phyloP scores from a whole-genome alignment of 345 rosid genomes.

The sweet orange (Citrus sinensis) region DVS_A1.0 CM039169.1:15358001-15358500 shows the following conservation, averaged over 20 bases:
- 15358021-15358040: not conserved
- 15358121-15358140: not conserved
- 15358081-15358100: not conserved
- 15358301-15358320: conserved; percentile 54
- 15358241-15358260: conserved; percentile 73
- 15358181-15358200: not conserved
- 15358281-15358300: conserved; percentile 94
- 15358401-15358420: conserved; percentile 80
- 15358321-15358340: not conserved
- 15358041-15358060: not conserved
- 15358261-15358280: conserved; percentile 96
- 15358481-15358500: not conserved
- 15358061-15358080: not conserved
- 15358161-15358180: not conserved
- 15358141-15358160: not conserved
- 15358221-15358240: conserved; percentile 96
- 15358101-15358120: not conserved
- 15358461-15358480: not conserved
- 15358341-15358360: not conserved
- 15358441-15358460: not conserved
- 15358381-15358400: conserved; percentile 51
- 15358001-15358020: not conserved
- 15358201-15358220: conserved; percentile 54
- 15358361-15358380: too few relatives aligned
- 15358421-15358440: not conserved